Conservation (phyloP, 805 yeast genomes). For the Schwanniomyces polymorphus region DNA sequence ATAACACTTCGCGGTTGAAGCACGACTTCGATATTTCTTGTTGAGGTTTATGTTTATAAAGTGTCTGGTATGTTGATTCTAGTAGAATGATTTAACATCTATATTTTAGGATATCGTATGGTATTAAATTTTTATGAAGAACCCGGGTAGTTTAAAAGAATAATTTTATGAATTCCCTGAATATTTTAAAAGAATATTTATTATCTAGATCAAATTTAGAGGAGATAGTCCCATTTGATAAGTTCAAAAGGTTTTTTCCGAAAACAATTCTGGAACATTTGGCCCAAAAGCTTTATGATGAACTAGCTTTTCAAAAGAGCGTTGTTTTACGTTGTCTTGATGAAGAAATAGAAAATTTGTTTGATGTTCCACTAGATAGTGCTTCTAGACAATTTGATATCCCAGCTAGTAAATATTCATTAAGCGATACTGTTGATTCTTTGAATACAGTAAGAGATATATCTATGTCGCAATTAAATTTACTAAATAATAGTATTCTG, state of each 20-base stretch:
- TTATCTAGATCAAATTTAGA: slow-evolving; percentile 15
- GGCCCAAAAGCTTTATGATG: slow-evolving; percentile 10
- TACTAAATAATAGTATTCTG: slow-evolving; percentile 13
- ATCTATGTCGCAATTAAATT: slow-evolving; percentile 19
- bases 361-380: slow-evolving; percentile 22
- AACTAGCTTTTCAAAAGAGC: slow-evolving; percentile 9
- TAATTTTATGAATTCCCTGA: slow-evolving; percentile 19
- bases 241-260: slow-evolving; percentile 17
- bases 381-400: slow-evolving; percentile 2
- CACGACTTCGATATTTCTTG: too few species aligned
- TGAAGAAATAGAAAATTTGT: slow-evolving; percentile 14
- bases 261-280: slow-evolving; percentile 3
- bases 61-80: too few species aligned
- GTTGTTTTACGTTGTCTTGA: slow-evolving; percentile 2
- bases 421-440: slow-evolving; percentile 12
- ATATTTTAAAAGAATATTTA: slow-evolving; percentile 19
- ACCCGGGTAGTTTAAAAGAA: too few species aligned
- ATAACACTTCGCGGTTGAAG: background rate
- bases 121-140: too few species aligned
- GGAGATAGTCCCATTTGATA: slow-evolving; percentile 14
- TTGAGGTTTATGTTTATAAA: too few species aligned
- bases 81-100: too few species aligned
- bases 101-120: too few species aligned
- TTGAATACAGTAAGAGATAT: slow-evolving; percentile 24
- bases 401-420: slow-evolving; percentile 5